Conservation (phyloP, 768 basidiomycete species). For the Amanita polypyramis region DNA sequence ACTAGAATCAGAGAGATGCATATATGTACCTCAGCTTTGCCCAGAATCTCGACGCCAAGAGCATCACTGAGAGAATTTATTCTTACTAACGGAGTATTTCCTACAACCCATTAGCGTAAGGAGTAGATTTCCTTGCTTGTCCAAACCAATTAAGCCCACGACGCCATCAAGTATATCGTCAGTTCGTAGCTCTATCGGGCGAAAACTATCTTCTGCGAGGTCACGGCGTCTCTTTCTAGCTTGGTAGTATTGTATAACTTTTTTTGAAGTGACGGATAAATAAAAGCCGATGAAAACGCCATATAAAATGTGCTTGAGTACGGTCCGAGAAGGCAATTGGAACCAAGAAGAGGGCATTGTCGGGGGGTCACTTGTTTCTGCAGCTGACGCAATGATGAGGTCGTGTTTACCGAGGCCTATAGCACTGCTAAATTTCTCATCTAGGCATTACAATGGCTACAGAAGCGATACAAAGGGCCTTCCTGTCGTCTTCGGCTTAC, state of each 20-base stretch:
- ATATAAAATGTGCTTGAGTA: conserved; percentile 26
- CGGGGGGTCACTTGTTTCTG: neutral
- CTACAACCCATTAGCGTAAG: conserved; percentile 27
- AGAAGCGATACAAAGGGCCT: conserved; percentile 37
- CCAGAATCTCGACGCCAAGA: conserved; percentile 88
- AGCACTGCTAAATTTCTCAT: neutral
- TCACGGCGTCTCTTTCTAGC: conserved; percentile 36
- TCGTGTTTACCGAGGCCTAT: neutral
- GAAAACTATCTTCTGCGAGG: conserved; percentile 25
- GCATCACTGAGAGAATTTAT: conserved; percentile 89
- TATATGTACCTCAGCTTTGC: conserved; percentile 76
- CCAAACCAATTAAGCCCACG: conserved; percentile 73
- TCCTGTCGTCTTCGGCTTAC: conserved; percentile 52
- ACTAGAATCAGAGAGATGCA: neutral
- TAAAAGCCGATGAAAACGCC: conserved; percentile 65
- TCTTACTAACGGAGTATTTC: conserved; percentile 88
- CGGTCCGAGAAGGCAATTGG: conserved; percentile 25
- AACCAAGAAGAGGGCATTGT: conserved; percentile 25
- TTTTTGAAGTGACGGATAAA: conserved; percentile 62
- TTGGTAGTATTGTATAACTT: conserved; percentile 44
- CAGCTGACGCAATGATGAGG: neutral
- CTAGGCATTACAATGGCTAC: conserved; percentile 2
- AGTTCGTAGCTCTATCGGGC: conserved; percentile 62
- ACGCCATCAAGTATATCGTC: conserved; percentile 78
- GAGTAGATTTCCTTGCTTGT: neutral